Evolutionary conservation across 1,284 basidiomycete species (phyloP), one percentile per base, ranked within the genome.

Genomic region (Cryptococcus maquisensis): DNA sequence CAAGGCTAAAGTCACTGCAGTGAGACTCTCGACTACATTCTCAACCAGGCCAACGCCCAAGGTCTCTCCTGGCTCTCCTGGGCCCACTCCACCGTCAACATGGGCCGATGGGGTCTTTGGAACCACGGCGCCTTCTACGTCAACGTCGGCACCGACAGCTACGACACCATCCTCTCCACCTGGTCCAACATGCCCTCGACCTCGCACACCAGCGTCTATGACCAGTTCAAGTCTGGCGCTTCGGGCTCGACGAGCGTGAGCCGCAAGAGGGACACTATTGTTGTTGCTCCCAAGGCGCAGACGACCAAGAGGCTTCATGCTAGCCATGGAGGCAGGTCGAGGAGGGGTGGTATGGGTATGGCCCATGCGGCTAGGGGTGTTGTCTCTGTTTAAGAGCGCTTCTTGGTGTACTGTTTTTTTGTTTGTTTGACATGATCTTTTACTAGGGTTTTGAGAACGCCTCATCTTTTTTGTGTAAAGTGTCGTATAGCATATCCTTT

Each of bases 61-160:
- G 56, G 57, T 28, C 41, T 70, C 38, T 64, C 61, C 21, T 70
- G 68, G 68, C 56, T 61, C 45, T 51, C 53, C 15, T 70, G 68
- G 68, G 56, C 65, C 10, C 58, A 62, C 52, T 65, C 63, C 38
- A 66, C 63, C 41, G 62, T 65, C 50, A 59, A 62, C 49, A 64
- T 64, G 62, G 65, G 65, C 44, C 49, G 65, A 43, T 68, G 66
- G 66, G 66, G 65, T 54, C 45, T 68, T n/a, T 67, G 60, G 57
- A 70, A 68, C 57, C 62, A 63, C 48, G 55, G 47, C 9, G 21
- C 43, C 16, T 46, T 54, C 40, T 57, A 47, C 43, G 66, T 70
- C 40, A 61, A 66, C 47, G 66, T 70, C 49, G 50, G 46, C 21
- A 48, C 50, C 52, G 68, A 64, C 54, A 55, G 47, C 9, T 70